Evolutionary conservation across 306 rosid species (phyloP).

Genomic region (Cyclanthera cordifolia): DNA sequence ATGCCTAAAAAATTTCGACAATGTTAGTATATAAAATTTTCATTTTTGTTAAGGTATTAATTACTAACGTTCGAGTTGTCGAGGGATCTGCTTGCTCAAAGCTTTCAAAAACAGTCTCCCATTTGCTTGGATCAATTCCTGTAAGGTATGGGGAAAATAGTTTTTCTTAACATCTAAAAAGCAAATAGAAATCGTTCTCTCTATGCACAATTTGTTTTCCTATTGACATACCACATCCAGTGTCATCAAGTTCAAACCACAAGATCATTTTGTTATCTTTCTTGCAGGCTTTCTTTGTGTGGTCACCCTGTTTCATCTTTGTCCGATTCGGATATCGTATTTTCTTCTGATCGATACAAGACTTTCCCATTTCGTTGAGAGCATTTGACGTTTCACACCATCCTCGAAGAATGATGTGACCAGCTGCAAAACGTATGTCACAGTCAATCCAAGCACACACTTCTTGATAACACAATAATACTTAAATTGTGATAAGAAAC

Average conservation of each 20-base stretch:
- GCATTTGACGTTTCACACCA: constrained; percentile 53
- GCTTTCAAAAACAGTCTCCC: constrained; percentile 98
- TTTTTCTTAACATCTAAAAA: not conserved
- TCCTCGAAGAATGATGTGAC: constrained; percentile 85
- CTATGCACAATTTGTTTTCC: not conserved
- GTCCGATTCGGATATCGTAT: constrained; percentile 34
- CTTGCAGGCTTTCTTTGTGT: constrained; percentile 36
- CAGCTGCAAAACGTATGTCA: constrained; percentile 54
- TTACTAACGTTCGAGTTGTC: constrained; percentile 80
- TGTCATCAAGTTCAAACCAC: constrained; percentile 97
- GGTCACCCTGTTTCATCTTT: constrained; percentile 52
- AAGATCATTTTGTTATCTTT: constrained; percentile 57
- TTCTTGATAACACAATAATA: not conserved
- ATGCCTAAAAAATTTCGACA: constrained; percentile 65
- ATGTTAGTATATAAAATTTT: not conserved
- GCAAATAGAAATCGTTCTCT: not conserved
- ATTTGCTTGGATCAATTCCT: constrained; percentile 93
- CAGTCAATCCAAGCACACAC: not conserved
- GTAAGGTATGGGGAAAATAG: not conserved
- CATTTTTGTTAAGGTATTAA: not conserved
- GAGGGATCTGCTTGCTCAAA: constrained; percentile 99
- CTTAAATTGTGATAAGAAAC: not conserved
- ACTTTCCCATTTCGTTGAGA: constrained; percentile 29
- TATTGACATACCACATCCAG: constrained; percentile 69
- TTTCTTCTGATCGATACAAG: constrained; percentile 44